These are phyloP conservation scores for Monilinia vaccinii-corymbosi DNA, from an alignment of 2,329 filamentous ascomycete species.

Conservation along the genomic window DNA sequence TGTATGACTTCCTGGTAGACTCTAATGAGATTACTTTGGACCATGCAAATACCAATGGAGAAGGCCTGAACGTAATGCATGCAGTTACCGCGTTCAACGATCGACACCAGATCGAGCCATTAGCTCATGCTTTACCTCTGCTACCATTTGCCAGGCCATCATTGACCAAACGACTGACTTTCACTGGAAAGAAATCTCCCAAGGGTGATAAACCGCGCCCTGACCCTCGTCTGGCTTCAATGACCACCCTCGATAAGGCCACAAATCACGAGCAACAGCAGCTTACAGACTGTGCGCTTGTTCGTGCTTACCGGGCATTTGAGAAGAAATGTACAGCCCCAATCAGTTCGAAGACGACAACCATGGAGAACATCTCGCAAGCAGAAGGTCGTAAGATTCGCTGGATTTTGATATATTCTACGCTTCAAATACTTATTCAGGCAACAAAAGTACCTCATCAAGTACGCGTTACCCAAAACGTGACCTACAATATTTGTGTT, in stretches of 20 bases:
- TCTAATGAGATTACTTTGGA: constrained; percentile 36
- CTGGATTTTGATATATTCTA: constrained; percentile 68
- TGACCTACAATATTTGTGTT: constrained; percentile 43
- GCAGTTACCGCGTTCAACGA: constrained; percentile 58
- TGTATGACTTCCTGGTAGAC: constrained; percentile 67
- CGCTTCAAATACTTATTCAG: constrained; percentile 61
- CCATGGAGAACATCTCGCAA: constrained; percentile 46
- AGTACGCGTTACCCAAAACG: constrained; percentile 45
- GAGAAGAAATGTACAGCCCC: constrained; percentile 49
- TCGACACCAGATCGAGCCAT: constrained; percentile 46
- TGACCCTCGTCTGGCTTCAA: constrained; percentile 40
- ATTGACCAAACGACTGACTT: constrained; percentile 17
- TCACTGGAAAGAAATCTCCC: constrained; percentile 15
- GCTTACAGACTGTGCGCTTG: constrained; percentile 40
- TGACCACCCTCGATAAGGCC: constrained; percentile 42
- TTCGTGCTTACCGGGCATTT: constrained; percentile 60
- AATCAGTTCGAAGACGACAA: constrained; percentile 43
- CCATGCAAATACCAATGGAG: constrained; percentile 44
- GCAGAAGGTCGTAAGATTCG: constrained; percentile 66
- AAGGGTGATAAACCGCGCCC: constrained; percentile 35
- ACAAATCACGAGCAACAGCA: constrained; percentile 35
- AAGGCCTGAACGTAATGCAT: constrained; percentile 62
- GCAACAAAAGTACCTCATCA: constrained; percentile 53
- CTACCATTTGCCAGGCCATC: constrained; percentile 32
- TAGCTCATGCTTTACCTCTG: constrained; percentile 58